Evolutionary conservation across 2,329 filamentous ascomycete genomes (phyloP).

Genomic region (Lasiodiplodia sp.): DNA sequence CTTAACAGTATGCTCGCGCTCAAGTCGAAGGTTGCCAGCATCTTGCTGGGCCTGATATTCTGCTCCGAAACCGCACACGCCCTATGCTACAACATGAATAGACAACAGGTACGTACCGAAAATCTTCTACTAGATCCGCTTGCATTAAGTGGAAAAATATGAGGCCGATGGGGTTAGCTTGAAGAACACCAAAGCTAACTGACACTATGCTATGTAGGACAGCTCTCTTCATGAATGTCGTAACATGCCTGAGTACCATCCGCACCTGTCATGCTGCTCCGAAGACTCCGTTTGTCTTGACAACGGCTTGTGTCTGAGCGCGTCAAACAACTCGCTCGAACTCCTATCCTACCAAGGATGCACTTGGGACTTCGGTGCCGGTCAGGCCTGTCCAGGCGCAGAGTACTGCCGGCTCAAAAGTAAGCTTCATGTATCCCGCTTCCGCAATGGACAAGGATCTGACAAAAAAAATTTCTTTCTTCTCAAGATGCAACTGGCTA

Average conservation of each 20-base stretch:
- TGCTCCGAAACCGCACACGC: not conserved
- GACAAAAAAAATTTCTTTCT: not conserved
- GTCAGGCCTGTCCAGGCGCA: not conserved
- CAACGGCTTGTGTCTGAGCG: not conserved
- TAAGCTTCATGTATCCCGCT: not conserved
- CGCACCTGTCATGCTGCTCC: not conserved
- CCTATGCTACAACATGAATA: not conserved
- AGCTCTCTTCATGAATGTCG: not conserved
- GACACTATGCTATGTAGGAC: not conserved
- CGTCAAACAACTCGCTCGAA: conserved; percentile 1
- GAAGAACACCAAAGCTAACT: not conserved
- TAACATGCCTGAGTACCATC: not conserved
- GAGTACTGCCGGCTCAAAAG: conserved; percentile 9
- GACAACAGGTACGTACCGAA: not conserved
- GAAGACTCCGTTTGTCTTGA: not conserved
- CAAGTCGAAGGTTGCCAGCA: not conserved
- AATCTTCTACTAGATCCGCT: not conserved
- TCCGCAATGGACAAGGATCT: not conserved
- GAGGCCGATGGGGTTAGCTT: not conserved
- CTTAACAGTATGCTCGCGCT: not conserved
- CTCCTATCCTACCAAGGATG: conserved; percentile 1
- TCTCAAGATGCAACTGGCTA: not conserved
- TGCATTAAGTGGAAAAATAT: not conserved
- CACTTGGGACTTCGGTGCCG: not conserved
- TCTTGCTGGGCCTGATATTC: not conserved